These are phyloP conservation scores for Penicillium salamii DNA, from an alignment of 495 filamentous ascomycete species.

Conservation along the genomic window DNA sequence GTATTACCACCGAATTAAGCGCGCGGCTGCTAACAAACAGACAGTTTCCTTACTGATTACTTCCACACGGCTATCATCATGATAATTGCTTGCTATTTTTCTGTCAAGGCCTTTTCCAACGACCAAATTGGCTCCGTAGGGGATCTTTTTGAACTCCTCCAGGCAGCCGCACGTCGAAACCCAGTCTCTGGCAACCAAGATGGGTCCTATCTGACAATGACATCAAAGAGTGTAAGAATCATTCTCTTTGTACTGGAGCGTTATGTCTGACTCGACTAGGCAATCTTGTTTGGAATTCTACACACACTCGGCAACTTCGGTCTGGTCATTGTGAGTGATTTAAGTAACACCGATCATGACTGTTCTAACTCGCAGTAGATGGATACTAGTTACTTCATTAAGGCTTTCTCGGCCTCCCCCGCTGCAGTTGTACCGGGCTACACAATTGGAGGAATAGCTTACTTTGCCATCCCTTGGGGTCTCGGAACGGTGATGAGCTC, in stretches of 20 bases:
- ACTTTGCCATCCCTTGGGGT: conserved; percentile 44
- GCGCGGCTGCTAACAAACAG: background rate
- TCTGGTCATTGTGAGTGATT: conserved; percentile 32
- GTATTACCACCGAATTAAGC: too few species aligned
- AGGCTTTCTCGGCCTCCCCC: conserved; percentile 41
- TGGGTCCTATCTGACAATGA: conserved; percentile 51
- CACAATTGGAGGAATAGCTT: conserved; percentile 42
- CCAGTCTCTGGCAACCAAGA: conserved; percentile 45
- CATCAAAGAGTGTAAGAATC: conserved; percentile 37
- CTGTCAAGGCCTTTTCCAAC: conserved; percentile 41
- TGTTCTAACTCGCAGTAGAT: conserved; percentile 23
- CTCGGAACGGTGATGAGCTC: conserved; percentile 44
- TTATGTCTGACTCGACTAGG: conserved; percentile 12
- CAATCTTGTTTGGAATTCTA: conserved; percentile 44
- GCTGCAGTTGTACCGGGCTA: conserved; percentile 42
- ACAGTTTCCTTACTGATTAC: conserved; percentile 40
- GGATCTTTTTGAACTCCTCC: conserved; percentile 45
- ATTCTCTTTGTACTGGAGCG: background rate
- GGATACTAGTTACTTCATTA: conserved; percentile 48
- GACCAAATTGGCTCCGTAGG: conserved; percentile 39
- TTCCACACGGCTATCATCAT: conserved; percentile 47
- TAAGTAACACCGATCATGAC: background rate
- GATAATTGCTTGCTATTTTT: conserved; percentile 47
- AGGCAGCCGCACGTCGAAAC: conserved; percentile 36
- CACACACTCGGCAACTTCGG: conserved; percentile 42